phyloP scores from a whole-genome alignment of 2,329 filamentous ascomycete species.

The Phialophora tarda region DNA sequence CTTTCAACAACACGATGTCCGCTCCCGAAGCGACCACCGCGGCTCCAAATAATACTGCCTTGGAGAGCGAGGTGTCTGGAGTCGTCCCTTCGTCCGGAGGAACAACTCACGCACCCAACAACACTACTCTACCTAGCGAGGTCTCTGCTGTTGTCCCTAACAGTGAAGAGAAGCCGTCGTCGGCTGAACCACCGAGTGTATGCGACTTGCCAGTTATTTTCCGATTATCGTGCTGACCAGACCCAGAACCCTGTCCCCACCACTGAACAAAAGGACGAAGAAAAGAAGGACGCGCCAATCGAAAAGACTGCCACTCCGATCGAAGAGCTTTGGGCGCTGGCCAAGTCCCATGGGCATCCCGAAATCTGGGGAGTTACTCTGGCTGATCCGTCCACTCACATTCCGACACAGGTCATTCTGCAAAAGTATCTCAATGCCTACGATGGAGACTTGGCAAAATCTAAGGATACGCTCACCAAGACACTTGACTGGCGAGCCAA shows the following conservation, averaged over 20 bases:
- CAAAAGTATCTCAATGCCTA: slow-evolving; percentile 96
- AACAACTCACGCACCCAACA: slow-evolving; percentile 14
- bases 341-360: slow-evolving; percentile 57
- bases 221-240: slow-evolving; percentile 12
- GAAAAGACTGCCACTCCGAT: slow-evolving; percentile 30
- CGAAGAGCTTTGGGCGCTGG: slow-evolving; percentile 36
- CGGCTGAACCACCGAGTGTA: not conserved
- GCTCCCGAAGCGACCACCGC: slow-evolving; percentile 24
- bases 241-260: slow-evolving; percentile 6
- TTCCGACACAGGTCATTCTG: slow-evolving; percentile 81
- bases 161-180: slow-evolving; percentile 3
- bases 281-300: slow-evolving; percentile 17
- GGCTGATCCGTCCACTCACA: slow-evolving; percentile 52
- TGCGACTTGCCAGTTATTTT: not conserved
- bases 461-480: slow-evolving; percentile 76
- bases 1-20: not conserved
- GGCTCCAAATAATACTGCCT: slow-evolving; percentile 28
- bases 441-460: slow-evolving; percentile 72
- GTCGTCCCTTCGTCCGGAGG: slow-evolving; percentile 15
- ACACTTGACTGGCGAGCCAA: slow-evolving; percentile 84
- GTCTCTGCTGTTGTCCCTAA: slow-evolving; percentile 24
- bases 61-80: slow-evolving; percentile 28
- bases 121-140: slow-evolving; percentile 12
- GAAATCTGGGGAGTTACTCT: slow-evolving; percentile 91
- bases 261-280: slow-evolving; percentile 26